phyloP scores from a whole-genome alignment of 305 asterid genomes.

The Rubia peregrina region DNA sequence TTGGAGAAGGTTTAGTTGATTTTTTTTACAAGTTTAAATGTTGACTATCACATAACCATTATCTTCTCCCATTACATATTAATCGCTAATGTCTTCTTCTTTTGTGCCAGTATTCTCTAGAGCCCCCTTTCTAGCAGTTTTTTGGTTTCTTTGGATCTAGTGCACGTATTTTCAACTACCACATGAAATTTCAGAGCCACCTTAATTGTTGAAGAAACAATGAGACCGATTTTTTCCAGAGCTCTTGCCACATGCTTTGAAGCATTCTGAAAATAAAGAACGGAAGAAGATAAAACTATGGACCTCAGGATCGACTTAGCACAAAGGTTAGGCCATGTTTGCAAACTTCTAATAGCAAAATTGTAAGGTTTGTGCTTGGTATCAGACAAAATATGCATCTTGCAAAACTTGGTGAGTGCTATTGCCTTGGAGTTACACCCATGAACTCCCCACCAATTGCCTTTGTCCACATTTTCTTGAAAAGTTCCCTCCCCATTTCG shows the following conservation, averaged over 20 bases:
- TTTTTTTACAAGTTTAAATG: neutral
- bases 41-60: neutral
- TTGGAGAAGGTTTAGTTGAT: no score
- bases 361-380: constrained; percentile 57
- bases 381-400: constrained; percentile 61
- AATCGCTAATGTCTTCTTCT: constrained; percentile 40
- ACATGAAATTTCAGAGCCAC: constrained; percentile 72
- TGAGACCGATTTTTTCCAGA: constrained; percentile 71
- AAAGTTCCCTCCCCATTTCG: constrained; percentile 8
- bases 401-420: constrained; percentile 70
- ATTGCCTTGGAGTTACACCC: constrained; percentile 75
- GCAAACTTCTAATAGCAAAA: constrained; percentile 59
- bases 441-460: constrained; percentile 44
- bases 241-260: constrained; percentile 69
- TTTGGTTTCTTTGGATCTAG: constrained; percentile 65
- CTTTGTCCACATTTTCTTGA: constrained; percentile 22
- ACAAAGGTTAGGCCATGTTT: constrained; percentile 70
- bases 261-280: constrained; percentile 59
- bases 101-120: constrained; percentile 34
- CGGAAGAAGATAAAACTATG: constrained; percentile 61
- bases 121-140: constrained; percentile 37
- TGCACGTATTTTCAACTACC: constrained; percentile 51
- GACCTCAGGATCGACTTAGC: constrained; percentile 68
- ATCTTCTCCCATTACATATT: constrained; percentile 19
- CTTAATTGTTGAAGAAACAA: constrained; percentile 54